These are phyloP conservation scores for Aspergillus arachidicola DNA, from an alignment of 2,329 filamentous ascomycete genomes.

Conservation along the genomic window DNA sequence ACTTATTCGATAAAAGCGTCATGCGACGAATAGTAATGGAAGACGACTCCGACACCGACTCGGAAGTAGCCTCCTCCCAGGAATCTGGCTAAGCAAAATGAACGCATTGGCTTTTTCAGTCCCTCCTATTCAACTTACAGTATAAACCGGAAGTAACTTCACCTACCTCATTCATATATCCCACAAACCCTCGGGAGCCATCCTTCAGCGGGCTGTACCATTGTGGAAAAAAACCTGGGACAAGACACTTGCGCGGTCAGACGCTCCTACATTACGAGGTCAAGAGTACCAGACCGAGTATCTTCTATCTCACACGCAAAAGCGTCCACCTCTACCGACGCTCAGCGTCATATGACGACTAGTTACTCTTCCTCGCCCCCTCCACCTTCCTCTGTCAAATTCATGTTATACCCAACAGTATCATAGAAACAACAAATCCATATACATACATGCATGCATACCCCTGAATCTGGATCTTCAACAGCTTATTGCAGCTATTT, in stretches of 20 bases:
- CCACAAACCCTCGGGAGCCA: neutral
- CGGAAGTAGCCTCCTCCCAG: constrained; percentile 34
- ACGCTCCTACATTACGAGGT: neutral
- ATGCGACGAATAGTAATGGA: constrained; percentile 82
- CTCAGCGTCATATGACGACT: neutral
- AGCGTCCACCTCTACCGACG: neutral
- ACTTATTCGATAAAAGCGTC: constrained; percentile 90
- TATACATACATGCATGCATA: neutral
- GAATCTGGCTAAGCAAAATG: constrained; percentile 24
- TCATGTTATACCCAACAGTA: constrained; percentile 1
- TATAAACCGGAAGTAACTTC: neutral
- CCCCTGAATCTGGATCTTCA: neutral
- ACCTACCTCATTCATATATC: neutral
- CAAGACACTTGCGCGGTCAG: neutral
- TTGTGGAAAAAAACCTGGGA: neutral
- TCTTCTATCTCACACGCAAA: neutral
- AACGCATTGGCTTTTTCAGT: neutral
- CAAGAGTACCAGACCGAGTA: neutral
- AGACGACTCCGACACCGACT: constrained; percentile 57
- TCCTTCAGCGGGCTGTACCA: neutral
- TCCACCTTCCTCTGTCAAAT: neutral
- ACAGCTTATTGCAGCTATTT: constrained; percentile 1
- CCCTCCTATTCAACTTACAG: neutral
- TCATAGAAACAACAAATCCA: neutral
- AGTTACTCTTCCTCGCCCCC: neutral